These are phyloP conservation scores for Teunomyces lycoperdinae DNA, from an alignment of 805 yeast genomes.

Conservation along the genomic window DNA sequence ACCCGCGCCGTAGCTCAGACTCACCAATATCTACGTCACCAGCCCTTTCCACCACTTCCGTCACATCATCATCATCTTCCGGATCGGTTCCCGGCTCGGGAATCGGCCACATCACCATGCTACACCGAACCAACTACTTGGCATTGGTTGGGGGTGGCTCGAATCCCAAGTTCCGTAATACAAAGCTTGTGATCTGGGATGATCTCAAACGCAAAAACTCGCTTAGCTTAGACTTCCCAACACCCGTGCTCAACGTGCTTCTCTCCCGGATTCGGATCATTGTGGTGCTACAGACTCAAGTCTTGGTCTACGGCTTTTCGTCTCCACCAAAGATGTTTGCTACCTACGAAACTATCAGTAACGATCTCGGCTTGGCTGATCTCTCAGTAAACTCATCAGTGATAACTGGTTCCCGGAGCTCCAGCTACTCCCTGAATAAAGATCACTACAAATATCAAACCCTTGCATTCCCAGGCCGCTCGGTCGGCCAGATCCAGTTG, in stretches of 20 bases:
- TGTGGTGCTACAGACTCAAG: conserved; percentile 64
- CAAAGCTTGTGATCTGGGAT: conserved; percentile 88
- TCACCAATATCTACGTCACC: background rate
- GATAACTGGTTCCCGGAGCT: conserved; percentile 1
- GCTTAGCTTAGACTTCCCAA: conserved; percentile 68
- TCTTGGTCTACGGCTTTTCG: conserved; percentile 75
- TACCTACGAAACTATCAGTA: conserved; percentile 61
- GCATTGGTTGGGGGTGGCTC: conserved; percentile 90
- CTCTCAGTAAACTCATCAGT: conserved; percentile 33
- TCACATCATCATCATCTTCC: background rate
- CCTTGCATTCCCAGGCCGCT: conserved; percentile 75
- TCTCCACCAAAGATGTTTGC: conserved; percentile 71
- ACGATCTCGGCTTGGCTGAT: conserved; percentile 64
- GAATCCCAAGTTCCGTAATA: conserved; percentile 72
- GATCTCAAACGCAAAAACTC: conserved; percentile 77
- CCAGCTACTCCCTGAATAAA: conserved; percentile 9
- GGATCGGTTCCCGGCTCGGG: conserved; percentile 43
- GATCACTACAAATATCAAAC: conserved; percentile 39
- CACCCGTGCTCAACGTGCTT: conserved; percentile 70
- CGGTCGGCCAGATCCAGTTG: conserved; percentile 74
- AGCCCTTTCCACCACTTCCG: background rate
- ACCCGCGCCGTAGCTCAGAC: background rate
- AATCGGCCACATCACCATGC: conserved; percentile 75
- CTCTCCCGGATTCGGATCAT: conserved; percentile 74
- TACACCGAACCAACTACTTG: conserved; percentile 85